phyloP scores from a whole-genome alignment of 805 yeast species.

The Starmerella etchellsii region DNA sequence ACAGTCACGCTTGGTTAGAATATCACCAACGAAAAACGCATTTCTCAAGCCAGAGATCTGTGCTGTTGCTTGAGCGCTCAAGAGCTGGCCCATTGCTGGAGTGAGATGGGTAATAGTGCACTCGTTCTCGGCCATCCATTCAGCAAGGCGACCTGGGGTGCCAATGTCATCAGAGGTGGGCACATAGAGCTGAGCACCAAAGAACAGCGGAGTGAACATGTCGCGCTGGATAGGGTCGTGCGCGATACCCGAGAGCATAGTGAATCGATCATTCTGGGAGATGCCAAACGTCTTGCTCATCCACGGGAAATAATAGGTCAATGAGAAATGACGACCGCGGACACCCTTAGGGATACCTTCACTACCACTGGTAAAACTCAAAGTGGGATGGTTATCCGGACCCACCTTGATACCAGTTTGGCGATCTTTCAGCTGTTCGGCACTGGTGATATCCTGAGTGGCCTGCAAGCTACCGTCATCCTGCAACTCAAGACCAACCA shows the following conservation, averaged over 20 bases:
- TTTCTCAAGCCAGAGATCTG: conserved; percentile 78
- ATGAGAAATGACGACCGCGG: conserved; percentile 89
- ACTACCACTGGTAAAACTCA: conserved; percentile 92
- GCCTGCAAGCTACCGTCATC: conserved; percentile 55
- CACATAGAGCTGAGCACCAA: conserved; percentile 85
- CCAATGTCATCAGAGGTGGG: conserved; percentile 98
- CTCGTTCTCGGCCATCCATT: conserved; percentile 85
- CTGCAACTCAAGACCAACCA: conserved; percentile 64
- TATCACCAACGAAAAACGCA: conserved; percentile 97
- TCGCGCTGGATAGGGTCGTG: conserved; percentile 99
- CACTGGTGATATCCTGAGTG: conserved; percentile 21
- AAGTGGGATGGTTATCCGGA: conserved; percentile 94
- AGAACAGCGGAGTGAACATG: conserved; percentile 92
- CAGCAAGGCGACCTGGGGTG: conserved; percentile 93
- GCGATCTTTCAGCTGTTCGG: conserved; percentile 41
- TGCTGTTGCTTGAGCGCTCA: conserved; percentile 88
- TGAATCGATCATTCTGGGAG: conserved; percentile 69
- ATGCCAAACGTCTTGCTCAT: conserved; percentile 80
- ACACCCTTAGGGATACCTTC: conserved; percentile 99
- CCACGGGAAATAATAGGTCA: conserved; percentile 98
- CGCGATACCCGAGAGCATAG: conserved; percentile 97
- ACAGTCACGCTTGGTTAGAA: conserved; percentile 94
- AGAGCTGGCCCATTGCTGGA: conserved; percentile 97
- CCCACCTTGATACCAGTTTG: conserved; percentile 84
- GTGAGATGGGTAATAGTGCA: conserved; percentile 96